Conservation (phyloP, 1,284 basidiomycete genomes). For the Testicularia cyperi region DNA sequence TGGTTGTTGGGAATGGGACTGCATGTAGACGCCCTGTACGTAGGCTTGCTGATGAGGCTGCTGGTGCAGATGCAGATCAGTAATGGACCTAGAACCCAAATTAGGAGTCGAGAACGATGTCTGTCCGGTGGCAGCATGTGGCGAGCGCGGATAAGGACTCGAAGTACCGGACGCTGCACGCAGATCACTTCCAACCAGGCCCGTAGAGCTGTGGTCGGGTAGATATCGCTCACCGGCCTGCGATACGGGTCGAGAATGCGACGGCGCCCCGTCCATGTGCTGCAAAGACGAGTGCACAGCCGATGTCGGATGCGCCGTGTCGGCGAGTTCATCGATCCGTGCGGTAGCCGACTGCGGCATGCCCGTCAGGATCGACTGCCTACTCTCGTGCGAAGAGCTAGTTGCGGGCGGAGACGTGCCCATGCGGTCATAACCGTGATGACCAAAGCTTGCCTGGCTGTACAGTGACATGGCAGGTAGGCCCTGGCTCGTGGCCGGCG, state of each 20-base stretch:
- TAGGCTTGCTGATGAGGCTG: not conserved
- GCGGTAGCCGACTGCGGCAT: not conserved
- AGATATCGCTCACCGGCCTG: too few species aligned
- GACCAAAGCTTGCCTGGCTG: conserved; percentile 16
- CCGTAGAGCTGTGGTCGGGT: too few species aligned
- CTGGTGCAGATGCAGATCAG: not conserved
- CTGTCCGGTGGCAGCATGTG: not conserved
- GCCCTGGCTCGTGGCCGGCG: conserved; percentile 33
- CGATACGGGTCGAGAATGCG: conserved; percentile 23
- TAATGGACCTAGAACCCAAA: not conserved
- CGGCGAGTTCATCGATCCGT: conserved; percentile 14
- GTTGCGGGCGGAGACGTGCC: conserved; percentile 31
- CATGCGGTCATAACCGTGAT: conserved; percentile 6
- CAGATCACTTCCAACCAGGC: not conserved
- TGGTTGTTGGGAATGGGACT: too few species aligned
- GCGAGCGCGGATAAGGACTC: conserved; percentile 21
- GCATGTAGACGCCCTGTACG: too few species aligned
- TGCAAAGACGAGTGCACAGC: too few species aligned
- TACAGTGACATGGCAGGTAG: conserved; percentile 16
- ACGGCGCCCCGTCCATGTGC: too few species aligned
- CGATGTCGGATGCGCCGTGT: conserved; percentile 9
- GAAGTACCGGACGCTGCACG: conserved; percentile 10
- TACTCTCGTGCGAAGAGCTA: conserved; percentile 28
- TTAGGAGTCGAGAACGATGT: too few species aligned
- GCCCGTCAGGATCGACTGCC: conserved; percentile 13